These are phyloP conservation scores for Avena insularis DNA, from an alignment of 176 grass and related monocot genomes.

Conservation along the genomic window DNA sequence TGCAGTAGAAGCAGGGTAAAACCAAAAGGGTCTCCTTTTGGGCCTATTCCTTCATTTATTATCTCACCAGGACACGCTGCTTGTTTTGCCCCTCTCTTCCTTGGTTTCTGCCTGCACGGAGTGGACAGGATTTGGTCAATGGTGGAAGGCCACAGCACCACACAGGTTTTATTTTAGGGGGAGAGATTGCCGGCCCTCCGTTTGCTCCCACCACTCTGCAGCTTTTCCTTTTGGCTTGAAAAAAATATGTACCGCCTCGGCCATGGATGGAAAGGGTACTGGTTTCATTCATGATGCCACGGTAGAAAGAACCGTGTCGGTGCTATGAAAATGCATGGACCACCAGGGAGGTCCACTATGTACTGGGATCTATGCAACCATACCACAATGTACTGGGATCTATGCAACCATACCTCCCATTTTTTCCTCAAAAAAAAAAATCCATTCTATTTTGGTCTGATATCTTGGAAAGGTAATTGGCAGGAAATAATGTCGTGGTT, in stretches of 20 bases:
- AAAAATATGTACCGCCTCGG: background rate
- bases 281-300: conserved; percentile 12
- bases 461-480: background rate
- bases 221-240: conserved; percentile 9
- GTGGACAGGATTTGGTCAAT: conserved; percentile 57
- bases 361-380: background rate
- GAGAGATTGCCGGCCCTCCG: conserved; percentile 42
- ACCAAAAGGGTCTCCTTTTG: conserved; percentile 50
- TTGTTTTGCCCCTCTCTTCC: background rate
- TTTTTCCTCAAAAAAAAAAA: background rate
- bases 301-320: conserved; percentile 35
- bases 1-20: conserved; percentile 36
- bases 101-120: conserved; percentile 28
- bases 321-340: conserved; percentile 47
- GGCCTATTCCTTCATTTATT: conserved; percentile 40
- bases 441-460: background rate
- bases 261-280: background rate
- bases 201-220: conserved; percentile 43
- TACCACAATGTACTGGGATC: background rate
- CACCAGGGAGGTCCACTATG: background rate
- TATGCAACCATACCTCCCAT: background rate
- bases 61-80: background rate
- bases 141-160: background rate
- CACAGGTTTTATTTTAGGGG: conserved; percentile 25
- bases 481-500: background rate